Evolutionary conservation across 1,284 basidiomycete genomes (phyloP).

Genomic region (Ceraceosorus bombacis): DNA sequence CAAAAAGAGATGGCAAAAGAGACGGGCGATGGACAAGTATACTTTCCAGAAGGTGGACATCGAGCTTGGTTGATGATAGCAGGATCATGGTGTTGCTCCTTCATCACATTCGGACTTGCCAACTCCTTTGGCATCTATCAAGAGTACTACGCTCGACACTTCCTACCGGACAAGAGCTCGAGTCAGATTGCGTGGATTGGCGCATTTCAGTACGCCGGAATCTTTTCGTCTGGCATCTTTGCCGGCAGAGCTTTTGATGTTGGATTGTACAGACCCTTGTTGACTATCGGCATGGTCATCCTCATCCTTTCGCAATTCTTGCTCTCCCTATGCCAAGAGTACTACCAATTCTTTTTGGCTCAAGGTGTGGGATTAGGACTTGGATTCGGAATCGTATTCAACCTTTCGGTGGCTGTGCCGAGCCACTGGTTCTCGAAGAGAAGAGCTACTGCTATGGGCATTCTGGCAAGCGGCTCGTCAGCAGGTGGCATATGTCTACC

Average conservation of each 20-base stretch:
- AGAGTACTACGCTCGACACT: slow-evolving; percentile 6
- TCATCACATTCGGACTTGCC: slow-evolving; percentile 10
- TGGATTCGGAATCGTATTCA: slow-evolving; percentile 19
- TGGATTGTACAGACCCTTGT: slow-evolving; percentile 5
- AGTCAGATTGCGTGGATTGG: slow-evolving; percentile 12
- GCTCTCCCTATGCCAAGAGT: slow-evolving; percentile 30
- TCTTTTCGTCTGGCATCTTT: slow-evolving; percentile 9
- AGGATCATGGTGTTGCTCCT: slow-evolving; percentile 1
- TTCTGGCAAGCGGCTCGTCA: slow-evolving; percentile 29
- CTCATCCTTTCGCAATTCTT: slow-evolving; percentile 22
- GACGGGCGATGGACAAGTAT: not conserved
- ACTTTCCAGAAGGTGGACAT: slow-evolving; percentile 7
- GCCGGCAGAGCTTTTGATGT: slow-evolving; percentile 9
- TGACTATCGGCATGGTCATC: slow-evolving; percentile 7
- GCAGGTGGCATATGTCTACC: slow-evolving; percentile 37
- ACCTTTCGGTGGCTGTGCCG: slow-evolving; percentile 7
- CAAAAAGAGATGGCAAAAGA: not conserved
- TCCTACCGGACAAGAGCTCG: not conserved
- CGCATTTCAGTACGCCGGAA: slow-evolving; percentile 11
- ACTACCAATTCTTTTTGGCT: slow-evolving; percentile 35
- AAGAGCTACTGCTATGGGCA: slow-evolving; percentile 15
- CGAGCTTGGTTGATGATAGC: slow-evolving; percentile 2
- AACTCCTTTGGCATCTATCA: slow-evolving; percentile 12
- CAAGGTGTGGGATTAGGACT: slow-evolving; percentile 36
- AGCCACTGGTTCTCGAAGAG: slow-evolving; percentile 8